Conservation (phyloP, 148 eudicot genomes). For the Spergularia bocconei region DNA sequence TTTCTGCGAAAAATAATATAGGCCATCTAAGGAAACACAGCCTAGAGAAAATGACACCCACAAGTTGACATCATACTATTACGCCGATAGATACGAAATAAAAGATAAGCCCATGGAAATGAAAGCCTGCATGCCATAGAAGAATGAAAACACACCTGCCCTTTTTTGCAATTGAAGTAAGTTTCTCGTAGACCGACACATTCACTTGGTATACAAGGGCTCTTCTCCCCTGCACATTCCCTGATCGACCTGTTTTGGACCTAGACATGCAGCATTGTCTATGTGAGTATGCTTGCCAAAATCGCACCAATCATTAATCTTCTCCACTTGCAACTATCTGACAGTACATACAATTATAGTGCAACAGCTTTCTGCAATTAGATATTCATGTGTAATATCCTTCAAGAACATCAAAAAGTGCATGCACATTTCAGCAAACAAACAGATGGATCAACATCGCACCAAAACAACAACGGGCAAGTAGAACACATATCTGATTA, state of each 20-base stretch:
- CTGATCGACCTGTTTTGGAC: slow-evolving; percentile 65
- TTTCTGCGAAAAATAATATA: not conserved
- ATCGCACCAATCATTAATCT: not conserved
- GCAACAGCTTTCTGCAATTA: not conserved
- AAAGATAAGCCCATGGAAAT: slow-evolving; percentile 4
- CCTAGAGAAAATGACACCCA: not conserved
- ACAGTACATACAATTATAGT: not conserved
- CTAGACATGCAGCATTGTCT: slow-evolving; percentile 34
- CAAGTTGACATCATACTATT: not conserved
- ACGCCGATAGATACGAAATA: not conserved
- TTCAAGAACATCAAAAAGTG: not conserved
- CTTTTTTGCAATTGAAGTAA: slow-evolving; percentile 93
- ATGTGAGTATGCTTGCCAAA: slow-evolving; percentile 1
- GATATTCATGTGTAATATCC: not conserved
- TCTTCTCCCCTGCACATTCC: slow-evolving; percentile 86
- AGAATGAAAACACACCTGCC: slow-evolving; percentile 51
- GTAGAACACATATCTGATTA: not conserved
- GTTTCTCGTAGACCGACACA: slow-evolving; percentile 93
- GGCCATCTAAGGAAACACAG: not conserved
- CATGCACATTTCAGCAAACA: not conserved
- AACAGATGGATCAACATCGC: not conserved
- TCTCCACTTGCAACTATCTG: not conserved
- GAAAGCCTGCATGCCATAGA: not conserved
- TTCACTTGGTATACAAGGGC: slow-evolving; percentile 71
- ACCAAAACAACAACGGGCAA: not conserved